Conservation (phyloP, 768 basidiomycete species). For the Boletus subcaerulescens region DNA sequence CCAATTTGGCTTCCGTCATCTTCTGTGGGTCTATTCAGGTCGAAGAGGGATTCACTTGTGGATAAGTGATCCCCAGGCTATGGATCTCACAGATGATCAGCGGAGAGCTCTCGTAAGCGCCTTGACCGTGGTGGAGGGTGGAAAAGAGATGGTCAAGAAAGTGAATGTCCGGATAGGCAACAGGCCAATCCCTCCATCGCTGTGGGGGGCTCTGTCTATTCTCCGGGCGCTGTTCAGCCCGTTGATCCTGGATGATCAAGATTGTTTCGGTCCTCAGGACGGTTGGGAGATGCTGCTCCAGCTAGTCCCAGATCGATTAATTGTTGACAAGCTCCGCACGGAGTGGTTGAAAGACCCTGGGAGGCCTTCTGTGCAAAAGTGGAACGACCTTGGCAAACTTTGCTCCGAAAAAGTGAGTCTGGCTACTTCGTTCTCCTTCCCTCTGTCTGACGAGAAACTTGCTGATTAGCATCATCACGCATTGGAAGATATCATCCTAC, state of each 20-base stretch:
- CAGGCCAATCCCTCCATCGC: conserved; percentile 67
- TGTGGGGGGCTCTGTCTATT: conserved; percentile 53
- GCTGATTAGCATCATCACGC: conserved; percentile 35
- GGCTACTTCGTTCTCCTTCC: neutral
- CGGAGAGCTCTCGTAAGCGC: conserved; percentile 83
- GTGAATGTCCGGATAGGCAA: conserved; percentile 62
- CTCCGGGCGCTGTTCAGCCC: conserved; percentile 58
- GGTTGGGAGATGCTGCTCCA: conserved; percentile 75
- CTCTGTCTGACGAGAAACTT: neutral
- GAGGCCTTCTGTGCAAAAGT: conserved; percentile 66
- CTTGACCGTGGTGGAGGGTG: conserved; percentile 78
- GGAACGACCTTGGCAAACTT: conserved; percentile 58
- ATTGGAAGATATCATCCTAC: conserved; percentile 85
- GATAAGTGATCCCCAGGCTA: conserved; percentile 87
- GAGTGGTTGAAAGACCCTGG: conserved; percentile 57
- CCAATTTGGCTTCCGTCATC: conserved; percentile 86
- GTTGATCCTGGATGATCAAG: conserved; percentile 78
- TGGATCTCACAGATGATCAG: conserved; percentile 90
- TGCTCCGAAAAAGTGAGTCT: conserved; percentile 29
- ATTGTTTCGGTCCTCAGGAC: conserved; percentile 68
- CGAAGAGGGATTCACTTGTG: conserved; percentile 98
- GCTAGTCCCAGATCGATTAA: conserved; percentile 63
- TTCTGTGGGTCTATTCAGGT: conserved; percentile 98
- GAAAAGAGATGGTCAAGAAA: conserved; percentile 78
- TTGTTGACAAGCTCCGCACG: conserved; percentile 46